phyloP scores from a whole-genome alignment of 2,329 filamentous ascomycete species.

The Diaporthe destruens region DNA sequence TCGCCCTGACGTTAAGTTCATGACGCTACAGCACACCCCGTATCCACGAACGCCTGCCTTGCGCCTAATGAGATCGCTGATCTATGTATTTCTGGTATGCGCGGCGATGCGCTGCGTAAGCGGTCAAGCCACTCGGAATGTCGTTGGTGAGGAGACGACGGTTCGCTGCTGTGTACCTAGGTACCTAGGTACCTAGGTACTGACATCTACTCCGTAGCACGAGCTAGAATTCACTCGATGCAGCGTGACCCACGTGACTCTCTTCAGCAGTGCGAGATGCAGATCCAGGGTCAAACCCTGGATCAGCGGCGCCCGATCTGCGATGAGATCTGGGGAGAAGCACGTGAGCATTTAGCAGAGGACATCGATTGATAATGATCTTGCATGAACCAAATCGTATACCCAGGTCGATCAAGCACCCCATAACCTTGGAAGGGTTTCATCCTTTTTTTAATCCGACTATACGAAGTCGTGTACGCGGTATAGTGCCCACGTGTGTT shows the following conservation, averaged over 20 bases:
- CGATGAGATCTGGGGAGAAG: not conserved
- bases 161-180: too few relatives aligned
- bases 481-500: too few relatives aligned
- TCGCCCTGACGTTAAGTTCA: constrained; percentile 18
- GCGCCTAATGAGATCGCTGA: constrained; percentile 11
- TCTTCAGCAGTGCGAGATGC: not conserved
- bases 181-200: too few relatives aligned
- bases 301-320: too few relatives aligned
- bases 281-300: not conserved
- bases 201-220: not conserved
- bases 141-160: not conserved
- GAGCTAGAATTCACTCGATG: not conserved
- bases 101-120: constrained; percentile 19
- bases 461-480: too few relatives aligned
- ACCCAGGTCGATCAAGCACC: not conserved
- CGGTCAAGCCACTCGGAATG: constrained; percentile 14
- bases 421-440: too few relatives aligned
- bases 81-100: not conserved
- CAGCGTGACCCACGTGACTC: not conserved
- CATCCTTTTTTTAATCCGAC: too few relatives aligned
- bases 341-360: not conserved
- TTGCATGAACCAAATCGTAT: not conserved
- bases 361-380: not conserved
- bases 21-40: too few relatives aligned
- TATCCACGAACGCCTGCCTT: not conserved